Conservation (phyloP, 768 basidiomycete species). For the Fibroporia radiculosa region DNA sequence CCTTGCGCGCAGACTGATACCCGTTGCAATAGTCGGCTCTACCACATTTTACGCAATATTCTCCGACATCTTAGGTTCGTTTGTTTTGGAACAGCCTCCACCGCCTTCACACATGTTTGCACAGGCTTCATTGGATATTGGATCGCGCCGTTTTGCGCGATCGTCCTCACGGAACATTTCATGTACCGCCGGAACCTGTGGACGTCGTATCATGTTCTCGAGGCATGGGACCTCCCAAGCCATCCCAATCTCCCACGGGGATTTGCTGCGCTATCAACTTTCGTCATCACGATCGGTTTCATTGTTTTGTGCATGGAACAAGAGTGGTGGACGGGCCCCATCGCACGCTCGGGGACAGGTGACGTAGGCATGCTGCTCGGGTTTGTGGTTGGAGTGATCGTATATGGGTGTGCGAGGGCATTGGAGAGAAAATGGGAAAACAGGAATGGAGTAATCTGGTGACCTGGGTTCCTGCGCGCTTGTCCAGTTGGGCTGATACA, state of each 20-base stretch:
- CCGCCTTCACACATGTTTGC: background rate
- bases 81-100: background rate
- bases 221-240: constrained; percentile 29
- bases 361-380: constrained; percentile 37
- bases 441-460: background rate
- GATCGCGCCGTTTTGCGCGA: constrained; percentile 29
- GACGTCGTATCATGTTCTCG: constrained; percentile 26
- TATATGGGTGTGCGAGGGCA: constrained; percentile 13
- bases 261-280: constrained; percentile 32
- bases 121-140: constrained; percentile 41
- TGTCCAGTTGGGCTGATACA: too few relatives aligned
- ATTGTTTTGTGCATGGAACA: constrained; percentile 44
- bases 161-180: constrained; percentile 36
- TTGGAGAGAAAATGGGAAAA: constrained; percentile 10
- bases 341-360: constrained; percentile 36
- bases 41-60: constrained; percentile 37
- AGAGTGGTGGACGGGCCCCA: constrained; percentile 41
- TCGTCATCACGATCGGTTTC: constrained; percentile 29
- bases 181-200: constrained; percentile 31
- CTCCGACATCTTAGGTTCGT: constrained; percentile 32
- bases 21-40: constrained; percentile 39
- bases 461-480: too few relatives aligned
- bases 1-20: constrained; percentile 30
- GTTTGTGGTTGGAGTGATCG: constrained; percentile 11
- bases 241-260: constrained; percentile 31